A percentile compares a stretch with the other conserved stretches of the same genome.
Evolutionary conservation across 1,284 basidiomycete genomes (phyloP).

Genomic region (Phaffia rhodozyma): DNA sequence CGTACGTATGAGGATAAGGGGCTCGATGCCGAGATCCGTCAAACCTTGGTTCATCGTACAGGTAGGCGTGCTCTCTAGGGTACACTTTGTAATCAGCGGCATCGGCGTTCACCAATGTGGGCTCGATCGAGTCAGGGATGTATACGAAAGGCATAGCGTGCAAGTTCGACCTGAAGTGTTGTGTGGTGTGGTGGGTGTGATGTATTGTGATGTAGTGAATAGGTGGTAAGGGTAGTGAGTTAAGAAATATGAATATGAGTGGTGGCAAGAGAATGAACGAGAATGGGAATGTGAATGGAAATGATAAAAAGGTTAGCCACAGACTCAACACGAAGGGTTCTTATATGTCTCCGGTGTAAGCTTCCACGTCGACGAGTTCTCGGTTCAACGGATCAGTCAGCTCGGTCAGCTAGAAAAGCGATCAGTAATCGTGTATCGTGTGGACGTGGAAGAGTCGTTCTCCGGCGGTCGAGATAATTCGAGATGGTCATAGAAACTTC

Average conservation of each 20-base stretch:
- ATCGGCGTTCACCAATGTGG: not conserved
- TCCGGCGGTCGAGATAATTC: too few relatives aligned
- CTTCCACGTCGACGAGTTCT: too few relatives aligned
- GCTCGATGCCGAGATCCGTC: too few relatives aligned
- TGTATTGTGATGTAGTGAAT: not conserved
- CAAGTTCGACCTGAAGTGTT: not conserved
- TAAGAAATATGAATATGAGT: not conserved
- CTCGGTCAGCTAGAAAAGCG: too few relatives aligned
- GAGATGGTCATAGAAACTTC: too few relatives aligned
- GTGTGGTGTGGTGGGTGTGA: not conserved
- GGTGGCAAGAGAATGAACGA: not conserved
- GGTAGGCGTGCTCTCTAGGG: too few relatives aligned
- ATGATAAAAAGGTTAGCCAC: not conserved
- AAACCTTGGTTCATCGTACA: too few relatives aligned
- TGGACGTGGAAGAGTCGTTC: too few relatives aligned
- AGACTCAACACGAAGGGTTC: not conserved
- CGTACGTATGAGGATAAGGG: not conserved
- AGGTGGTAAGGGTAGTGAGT: not conserved
- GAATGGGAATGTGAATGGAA: too few relatives aligned
- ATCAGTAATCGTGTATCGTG: too few relatives aligned
- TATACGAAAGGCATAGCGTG: not conserved
- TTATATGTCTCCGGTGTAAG: not conserved
- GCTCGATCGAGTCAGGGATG: not conserved
- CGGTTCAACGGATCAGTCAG: too few relatives aligned
- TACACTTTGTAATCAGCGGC: not conserved